These are phyloP conservation scores for Solanum virginianum DNA, from an alignment of 257 asterid genomes.

Conservation along the genomic window DNA sequence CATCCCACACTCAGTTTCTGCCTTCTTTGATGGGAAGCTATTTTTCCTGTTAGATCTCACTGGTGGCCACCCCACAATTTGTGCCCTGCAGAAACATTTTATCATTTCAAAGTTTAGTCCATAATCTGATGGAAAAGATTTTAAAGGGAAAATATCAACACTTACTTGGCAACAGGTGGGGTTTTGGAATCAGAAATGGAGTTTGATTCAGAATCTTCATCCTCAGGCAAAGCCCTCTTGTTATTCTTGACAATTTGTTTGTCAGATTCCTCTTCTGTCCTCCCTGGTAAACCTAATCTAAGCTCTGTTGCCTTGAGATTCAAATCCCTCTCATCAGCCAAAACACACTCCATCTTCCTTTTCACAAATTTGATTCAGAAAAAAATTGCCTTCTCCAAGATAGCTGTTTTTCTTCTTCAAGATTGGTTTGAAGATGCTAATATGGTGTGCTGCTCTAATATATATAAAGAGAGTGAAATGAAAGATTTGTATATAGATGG, in stretches of 20 bases:
- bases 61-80: slow-evolving; percentile 65
- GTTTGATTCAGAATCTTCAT: slow-evolving; percentile 10
- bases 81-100: slow-evolving; percentile 20
- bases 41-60: slow-evolving; percentile 49
- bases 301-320: slow-evolving; percentile 51
- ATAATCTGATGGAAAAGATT: neutral
- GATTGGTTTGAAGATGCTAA: neutral
- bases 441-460: neutral
- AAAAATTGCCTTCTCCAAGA: neutral
- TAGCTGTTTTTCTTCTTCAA: neutral
- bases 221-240: slow-evolving; percentile 37
- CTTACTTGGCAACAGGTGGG: slow-evolving; percentile 49
- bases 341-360: slow-evolving; percentile 7
- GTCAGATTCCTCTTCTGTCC: slow-evolving; percentile 19
- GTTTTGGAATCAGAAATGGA: slow-evolving; percentile 13
- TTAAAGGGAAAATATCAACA: neutral
- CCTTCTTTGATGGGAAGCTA: slow-evolving; percentile 16
- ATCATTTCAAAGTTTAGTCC: neutral
- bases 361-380: neutral
- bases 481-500: neutral
- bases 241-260: slow-evolving; percentile 11
- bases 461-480: neutral
- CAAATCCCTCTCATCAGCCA: slow-evolving; percentile 18
- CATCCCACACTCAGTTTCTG: slow-evolving; percentile 30
- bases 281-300: slow-evolving; percentile 47